These are phyloP conservation scores for Neurospora crassa DNA, from an alignment of 2,329 filamentous ascomycete species.

Conservation along the genomic window DNA sequence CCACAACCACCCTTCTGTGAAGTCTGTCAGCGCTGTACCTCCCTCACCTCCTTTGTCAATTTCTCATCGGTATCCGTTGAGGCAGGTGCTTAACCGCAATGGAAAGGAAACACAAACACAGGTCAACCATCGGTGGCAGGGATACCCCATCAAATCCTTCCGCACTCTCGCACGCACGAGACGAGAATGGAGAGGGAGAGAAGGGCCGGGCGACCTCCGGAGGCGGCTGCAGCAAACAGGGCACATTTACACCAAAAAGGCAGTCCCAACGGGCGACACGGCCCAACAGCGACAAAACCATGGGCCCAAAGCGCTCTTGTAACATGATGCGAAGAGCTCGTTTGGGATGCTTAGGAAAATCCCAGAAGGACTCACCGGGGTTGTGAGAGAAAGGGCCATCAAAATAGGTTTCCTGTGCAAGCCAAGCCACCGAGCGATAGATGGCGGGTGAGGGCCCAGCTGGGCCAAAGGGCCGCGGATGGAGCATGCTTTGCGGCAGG, in stretches of 20 bases:
- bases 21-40: not conserved
- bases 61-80: not conserved
- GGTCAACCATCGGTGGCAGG: not conserved
- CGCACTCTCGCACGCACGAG: not conserved
- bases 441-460: not conserved
- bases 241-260: slow-evolving; percentile 8
- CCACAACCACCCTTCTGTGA: not conserved
- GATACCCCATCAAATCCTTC: not conserved
- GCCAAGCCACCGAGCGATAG: not conserved
- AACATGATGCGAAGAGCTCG: slow-evolving; percentile 2
- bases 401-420: not conserved
- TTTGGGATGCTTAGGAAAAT: slow-evolving; percentile 5
- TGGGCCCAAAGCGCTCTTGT: slow-evolving; percentile 3
- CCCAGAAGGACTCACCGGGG: not conserved
- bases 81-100: not conserved
- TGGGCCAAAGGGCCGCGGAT: not conserved
- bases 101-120: not conserved
- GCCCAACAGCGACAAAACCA: slow-evolving; percentile 7
- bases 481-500: not conserved
- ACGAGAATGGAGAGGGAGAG: slow-evolving; percentile 3
- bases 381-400: not conserved
- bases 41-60: not conserved
- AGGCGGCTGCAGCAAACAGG: slow-evolving; percentile 6
- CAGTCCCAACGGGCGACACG: slow-evolving; percentile 3
- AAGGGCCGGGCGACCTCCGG: slow-evolving; percentile 6